A percentile compares a stretch with the other conserved stretches of the same genome.
phyloP scores from a whole-genome alignment of 148 eudicot genomes.

The Chenopodium berlandieri region DNA sequence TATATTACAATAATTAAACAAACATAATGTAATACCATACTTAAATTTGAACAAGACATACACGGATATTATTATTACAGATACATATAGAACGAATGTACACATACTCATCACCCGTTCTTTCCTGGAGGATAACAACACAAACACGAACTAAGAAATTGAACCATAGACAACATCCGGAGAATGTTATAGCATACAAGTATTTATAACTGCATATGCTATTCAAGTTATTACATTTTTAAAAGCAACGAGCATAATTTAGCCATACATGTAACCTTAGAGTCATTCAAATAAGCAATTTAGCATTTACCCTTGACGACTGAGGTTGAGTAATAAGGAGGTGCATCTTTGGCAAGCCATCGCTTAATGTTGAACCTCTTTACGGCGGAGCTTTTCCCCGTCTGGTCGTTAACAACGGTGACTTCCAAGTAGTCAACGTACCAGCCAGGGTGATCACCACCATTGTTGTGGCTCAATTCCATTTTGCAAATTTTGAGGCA shows the following conservation, averaged over 20 bases:
- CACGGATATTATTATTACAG: neutral
- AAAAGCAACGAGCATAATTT: neutral
- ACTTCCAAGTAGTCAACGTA: slow-evolving; percentile 2
- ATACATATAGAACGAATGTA: neutral
- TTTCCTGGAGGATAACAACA: neutral
- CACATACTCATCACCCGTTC: neutral
- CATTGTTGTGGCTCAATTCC: slow-evolving; percentile 6
- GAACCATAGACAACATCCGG: neutral
- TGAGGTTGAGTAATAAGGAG: neutral
- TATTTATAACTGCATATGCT: neutral
- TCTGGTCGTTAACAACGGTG: neutral
- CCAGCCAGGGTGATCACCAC: neutral
- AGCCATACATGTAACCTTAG: neutral
- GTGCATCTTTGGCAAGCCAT: slow-evolving; percentile 4
- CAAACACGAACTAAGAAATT: neutral
- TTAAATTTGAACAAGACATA: neutral
- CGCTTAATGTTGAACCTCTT: neutral
- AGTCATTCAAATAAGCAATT: neutral
- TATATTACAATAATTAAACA: no score
- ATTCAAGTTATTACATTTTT: neutral
- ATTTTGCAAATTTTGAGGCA: neutral
- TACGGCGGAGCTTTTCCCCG: neutral
- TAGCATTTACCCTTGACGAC: neutral
- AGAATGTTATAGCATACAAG: neutral
- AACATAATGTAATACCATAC: no score